These are phyloP conservation scores for Colletotrichum sp. DNA, from an alignment of 2,329 filamentous ascomycete genomes.

Conservation along the genomic window DNA sequence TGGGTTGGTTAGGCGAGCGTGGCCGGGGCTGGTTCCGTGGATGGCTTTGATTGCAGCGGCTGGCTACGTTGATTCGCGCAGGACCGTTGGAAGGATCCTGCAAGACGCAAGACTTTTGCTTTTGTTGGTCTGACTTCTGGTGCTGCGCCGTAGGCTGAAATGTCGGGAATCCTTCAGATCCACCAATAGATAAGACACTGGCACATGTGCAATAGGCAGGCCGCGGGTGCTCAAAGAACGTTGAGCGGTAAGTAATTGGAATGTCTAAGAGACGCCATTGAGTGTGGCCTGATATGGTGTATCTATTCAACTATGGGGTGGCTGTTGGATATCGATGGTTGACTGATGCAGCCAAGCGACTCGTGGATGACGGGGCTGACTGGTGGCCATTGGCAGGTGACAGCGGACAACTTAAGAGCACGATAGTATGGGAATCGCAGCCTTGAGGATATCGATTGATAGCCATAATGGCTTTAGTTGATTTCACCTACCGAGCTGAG, in stretches of 20 bases:
- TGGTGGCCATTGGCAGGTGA: background rate
- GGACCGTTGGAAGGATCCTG: background rate
- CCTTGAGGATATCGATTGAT: background rate
- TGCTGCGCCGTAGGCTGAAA: background rate
- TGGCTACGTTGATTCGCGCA: background rate
- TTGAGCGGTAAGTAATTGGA: background rate
- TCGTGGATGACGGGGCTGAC: background rate
- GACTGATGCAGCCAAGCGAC: background rate
- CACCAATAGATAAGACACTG: conserved; percentile 10
- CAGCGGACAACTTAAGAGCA: background rate
- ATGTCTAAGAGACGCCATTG: background rate
- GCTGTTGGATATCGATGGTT: background rate
- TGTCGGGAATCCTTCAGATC: conserved; percentile 6
- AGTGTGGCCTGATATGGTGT: background rate
- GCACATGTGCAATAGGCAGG: background rate
- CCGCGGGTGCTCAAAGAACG: background rate
- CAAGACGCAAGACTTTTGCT: background rate
- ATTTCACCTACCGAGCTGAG: background rate
- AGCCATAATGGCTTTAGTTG: background rate
- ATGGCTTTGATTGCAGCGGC: background rate
- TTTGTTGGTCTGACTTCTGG: background rate
- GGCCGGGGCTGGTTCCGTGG: background rate
- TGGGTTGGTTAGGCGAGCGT: background rate
- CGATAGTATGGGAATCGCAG: background rate
- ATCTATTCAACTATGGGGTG: background rate